Evolutionary conservation across 805 yeast species (phyloP).

Genomic region (Zygoascus biomembranicola): DNA sequence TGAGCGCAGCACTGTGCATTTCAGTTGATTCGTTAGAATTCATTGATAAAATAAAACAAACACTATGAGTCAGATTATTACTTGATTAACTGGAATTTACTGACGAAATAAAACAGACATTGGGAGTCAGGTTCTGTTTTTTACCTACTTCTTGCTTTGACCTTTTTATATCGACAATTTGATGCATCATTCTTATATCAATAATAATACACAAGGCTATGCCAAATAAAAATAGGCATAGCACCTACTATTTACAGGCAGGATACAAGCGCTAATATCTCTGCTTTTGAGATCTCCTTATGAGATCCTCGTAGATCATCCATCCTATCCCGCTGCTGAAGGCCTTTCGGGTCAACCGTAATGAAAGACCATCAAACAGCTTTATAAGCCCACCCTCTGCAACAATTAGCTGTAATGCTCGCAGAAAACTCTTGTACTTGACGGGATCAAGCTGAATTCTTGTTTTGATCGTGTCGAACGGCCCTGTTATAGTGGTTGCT

Average conservation of each 20-base stretch:
- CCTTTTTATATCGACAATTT: too few relatives aligned
- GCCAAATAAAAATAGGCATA: too few relatives aligned
- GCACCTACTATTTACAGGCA: too few relatives aligned
- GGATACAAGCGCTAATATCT: too few relatives aligned
- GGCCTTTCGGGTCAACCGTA: conserved; percentile 79
- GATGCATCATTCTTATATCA: too few relatives aligned
- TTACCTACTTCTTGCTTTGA: too few relatives aligned
- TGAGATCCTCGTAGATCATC: conserved; percentile 91
- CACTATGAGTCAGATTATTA: too few relatives aligned
- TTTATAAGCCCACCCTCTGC: conserved; percentile 42
- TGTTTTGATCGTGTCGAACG: conserved; percentile 91
- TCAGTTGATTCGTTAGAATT: conserved; percentile 16
- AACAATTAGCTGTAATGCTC: conserved; percentile 34
- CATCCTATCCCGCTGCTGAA: conserved; percentile 92
- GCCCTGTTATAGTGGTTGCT: conserved; percentile 84
- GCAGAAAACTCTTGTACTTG: conserved; percentile 34
- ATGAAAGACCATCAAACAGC: conserved; percentile 74
- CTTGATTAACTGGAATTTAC: conserved; percentile 10
- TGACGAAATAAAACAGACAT: too few relatives aligned
- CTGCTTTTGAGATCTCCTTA: conserved; percentile 24
- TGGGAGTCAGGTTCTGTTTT: too few relatives aligned
- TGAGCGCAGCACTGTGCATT: conserved; percentile 29
- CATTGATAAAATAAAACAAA: not conserved
- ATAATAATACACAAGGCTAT: too few relatives aligned
- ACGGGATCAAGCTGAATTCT: conserved; percentile 69